Conservation (phyloP, 2,329 filamentous ascomycete genomes). For the Botrytis fragariae region DNA sequence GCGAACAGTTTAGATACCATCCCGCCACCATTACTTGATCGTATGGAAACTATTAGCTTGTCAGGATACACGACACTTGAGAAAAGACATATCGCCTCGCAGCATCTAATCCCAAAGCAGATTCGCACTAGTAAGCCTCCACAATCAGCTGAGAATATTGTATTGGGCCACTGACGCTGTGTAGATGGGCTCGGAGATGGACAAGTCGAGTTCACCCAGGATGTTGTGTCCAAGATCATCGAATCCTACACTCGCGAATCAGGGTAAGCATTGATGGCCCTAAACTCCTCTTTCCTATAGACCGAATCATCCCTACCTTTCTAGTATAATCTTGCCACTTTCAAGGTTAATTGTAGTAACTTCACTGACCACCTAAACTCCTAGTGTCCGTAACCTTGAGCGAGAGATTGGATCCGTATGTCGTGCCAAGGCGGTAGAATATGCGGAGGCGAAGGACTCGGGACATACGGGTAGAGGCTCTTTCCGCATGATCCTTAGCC, state of each 20-base stretch:
- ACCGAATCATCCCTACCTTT: background rate
- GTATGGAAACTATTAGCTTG: slow-evolving; percentile 94
- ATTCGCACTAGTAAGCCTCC: slow-evolving; percentile 64
- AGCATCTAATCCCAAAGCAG: slow-evolving; percentile 95
- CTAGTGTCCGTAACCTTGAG: slow-evolving; percentile 89
- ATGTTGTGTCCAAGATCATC: slow-evolving; percentile 92
- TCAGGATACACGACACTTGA: slow-evolving; percentile 96
- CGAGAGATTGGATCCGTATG: slow-evolving; percentile 94
- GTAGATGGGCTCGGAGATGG: slow-evolving; percentile 69
- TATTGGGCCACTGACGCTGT: slow-evolving; percentile 27
- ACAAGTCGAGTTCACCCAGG: slow-evolving; percentile 73
- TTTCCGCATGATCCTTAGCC: background rate
- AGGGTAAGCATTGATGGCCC: slow-evolving; percentile 17
- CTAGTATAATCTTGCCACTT: background rate
- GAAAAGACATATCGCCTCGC: slow-evolving; percentile 90
- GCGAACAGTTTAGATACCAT: slow-evolving; percentile 95
- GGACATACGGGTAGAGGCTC: slow-evolving; percentile 44
- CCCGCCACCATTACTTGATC: slow-evolving; percentile 85
- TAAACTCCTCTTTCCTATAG: background rate
- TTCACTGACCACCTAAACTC: slow-evolving; percentile 15
- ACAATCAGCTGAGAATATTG: slow-evolving; percentile 14
- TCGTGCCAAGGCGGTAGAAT: slow-evolving; percentile 92
- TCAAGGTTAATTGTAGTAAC: slow-evolving; percentile 1
- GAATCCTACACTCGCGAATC: slow-evolving; percentile 95
- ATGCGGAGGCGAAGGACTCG: slow-evolving; percentile 81